phyloP scores from a whole-genome alignment of 1,284 basidiomycete genomes.

The Lignosus rhinocerotis region DNA sequence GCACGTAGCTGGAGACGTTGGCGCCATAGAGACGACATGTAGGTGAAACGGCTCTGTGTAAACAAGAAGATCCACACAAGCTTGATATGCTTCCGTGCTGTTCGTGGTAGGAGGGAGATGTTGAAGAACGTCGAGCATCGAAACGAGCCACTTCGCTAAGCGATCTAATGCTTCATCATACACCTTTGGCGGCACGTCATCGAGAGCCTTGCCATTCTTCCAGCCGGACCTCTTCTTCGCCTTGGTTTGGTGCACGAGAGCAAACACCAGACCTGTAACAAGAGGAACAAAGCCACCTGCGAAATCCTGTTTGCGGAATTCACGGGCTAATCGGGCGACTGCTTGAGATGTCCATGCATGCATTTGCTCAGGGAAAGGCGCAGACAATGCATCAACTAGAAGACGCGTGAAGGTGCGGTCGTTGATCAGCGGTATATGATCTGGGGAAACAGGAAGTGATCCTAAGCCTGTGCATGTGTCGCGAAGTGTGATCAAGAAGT shows the following conservation, averaged over 20 bases:
- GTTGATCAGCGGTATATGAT: conserved; percentile 13
- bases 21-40: conserved; percentile 12
- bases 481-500: conserved; percentile 41
- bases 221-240: not conserved
- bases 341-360: conserved; percentile 43
- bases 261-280: conserved; percentile 19
- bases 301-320: conserved; percentile 30
- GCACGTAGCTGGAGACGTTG: conserved; percentile 11
- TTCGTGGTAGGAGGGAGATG: not conserved
- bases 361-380: conserved; percentile 10
- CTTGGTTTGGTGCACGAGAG: conserved; percentile 11
- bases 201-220: not conserved
- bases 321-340: conserved; percentile 36
- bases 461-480: conserved; percentile 30
- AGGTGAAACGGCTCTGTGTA: conserved; percentile 13
- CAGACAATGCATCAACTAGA: conserved; percentile 19
- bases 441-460: not conserved
- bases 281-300: conserved; percentile 26
- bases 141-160: conserved; percentile 31
- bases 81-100: conserved; percentile 7
- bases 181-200: not conserved
- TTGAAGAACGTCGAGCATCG: conserved; percentile 21
- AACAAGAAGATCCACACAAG: conserved; percentile 25
- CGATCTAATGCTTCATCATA: conserved; percentile 16
- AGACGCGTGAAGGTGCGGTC: conserved; percentile 26